Evolutionary conservation across 1,284 basidiomycete species (phyloP), one percentile per base, ranked within the genome.

Genomic region (Malassezia sp.): DNA sequence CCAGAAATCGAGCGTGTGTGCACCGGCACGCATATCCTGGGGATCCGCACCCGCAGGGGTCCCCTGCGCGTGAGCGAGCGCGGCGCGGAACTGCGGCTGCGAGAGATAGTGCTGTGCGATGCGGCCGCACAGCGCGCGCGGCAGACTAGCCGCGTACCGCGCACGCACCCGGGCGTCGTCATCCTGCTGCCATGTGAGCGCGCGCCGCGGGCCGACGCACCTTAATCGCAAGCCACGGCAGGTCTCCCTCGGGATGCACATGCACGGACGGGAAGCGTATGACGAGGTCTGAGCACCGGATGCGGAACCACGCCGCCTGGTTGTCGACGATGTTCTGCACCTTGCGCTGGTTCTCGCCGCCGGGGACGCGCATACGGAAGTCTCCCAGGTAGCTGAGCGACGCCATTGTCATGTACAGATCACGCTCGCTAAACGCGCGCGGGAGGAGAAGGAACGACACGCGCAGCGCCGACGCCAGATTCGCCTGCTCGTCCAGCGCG

Each of bases 271-370:
- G 61, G 20, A 69, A 34, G 26, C 57, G 61, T 33, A 58, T 55
- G 38, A 49, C 43, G 15, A 54, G 39, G 17, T 83, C 78, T 59
- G 81, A 80, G 73, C 96, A 97, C 56, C 96, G 74, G 60, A 84
- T 80, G 51, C 81, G 78, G 73, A 97, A 96, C 66, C 88, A 85
- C 5, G 78, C 77, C 18, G 78, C 75, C 72, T 93, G 85, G 42
- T 80, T 81, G 49, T 77, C 73, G 21, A 63, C 60, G 49, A 63
- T 63, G 72, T 96, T 96, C 41, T 75, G 74, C n/a, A 96, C 82
- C 73, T 99, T 99, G 53, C 79, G 77, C 20, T 87, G 81, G 71
- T 97, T 96, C 76, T 99, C 91, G 0, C 83, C 88, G 4, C 88
- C 88, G 2, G 91, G 79, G 9, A 78, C 72, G 28, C 79, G 60